These are phyloP conservation scores for Ramularia endophylla DNA, from an alignment of 2,329 filamentous ascomycete genomes.

Conservation along the genomic window DNA sequence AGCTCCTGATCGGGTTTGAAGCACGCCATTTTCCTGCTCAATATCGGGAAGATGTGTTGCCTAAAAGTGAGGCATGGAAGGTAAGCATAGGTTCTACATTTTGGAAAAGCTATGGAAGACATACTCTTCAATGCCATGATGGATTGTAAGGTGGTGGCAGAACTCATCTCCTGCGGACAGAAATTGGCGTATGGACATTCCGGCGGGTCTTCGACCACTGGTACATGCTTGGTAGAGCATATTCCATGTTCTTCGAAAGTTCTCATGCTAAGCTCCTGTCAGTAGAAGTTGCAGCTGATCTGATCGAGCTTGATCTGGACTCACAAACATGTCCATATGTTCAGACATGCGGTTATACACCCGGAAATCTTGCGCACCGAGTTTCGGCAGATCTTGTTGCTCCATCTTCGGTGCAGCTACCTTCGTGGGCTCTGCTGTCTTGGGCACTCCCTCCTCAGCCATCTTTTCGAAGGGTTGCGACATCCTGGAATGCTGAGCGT, in stretches of 20 bases:
- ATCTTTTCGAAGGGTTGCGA: slow-evolving; percentile 23
- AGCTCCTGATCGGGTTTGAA: slow-evolving; percentile 63
- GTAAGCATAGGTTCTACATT: too few relatives aligned
- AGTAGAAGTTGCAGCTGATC: neutral
- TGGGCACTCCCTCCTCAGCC: slow-evolving; percentile 20
- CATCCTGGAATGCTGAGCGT: slow-evolving; percentile 8
- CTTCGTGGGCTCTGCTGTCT: slow-evolving; percentile 14
- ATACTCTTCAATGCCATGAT: slow-evolving; percentile 81
- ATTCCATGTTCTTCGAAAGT: slow-evolving; percentile 71
- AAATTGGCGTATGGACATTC: slow-evolving; percentile 64
- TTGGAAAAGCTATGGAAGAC: too few relatives aligned
- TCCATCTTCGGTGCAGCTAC: slow-evolving; percentile 14
- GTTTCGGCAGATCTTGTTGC: slow-evolving; percentile 49
- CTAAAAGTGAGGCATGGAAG: too few relatives aligned
- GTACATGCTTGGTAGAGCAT: slow-evolving; percentile 61
- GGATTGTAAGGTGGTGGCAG: slow-evolving; percentile 61
- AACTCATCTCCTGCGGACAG: slow-evolving; percentile 64
- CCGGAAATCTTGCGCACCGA: slow-evolving; percentile 61
- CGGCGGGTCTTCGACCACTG: slow-evolving; percentile 52
- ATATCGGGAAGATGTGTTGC: slow-evolving; percentile 69
- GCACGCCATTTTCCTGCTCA: slow-evolving; percentile 72
- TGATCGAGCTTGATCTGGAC: slow-evolving; percentile 21
- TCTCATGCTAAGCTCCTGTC: slow-evolving; percentile 53
- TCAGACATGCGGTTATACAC: slow-evolving; percentile 68
- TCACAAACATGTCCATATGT: slow-evolving; percentile 67